phyloP scores from a whole-genome alignment of 768 basidiomycete genomes.

The Pisolithus sp. region DNA sequence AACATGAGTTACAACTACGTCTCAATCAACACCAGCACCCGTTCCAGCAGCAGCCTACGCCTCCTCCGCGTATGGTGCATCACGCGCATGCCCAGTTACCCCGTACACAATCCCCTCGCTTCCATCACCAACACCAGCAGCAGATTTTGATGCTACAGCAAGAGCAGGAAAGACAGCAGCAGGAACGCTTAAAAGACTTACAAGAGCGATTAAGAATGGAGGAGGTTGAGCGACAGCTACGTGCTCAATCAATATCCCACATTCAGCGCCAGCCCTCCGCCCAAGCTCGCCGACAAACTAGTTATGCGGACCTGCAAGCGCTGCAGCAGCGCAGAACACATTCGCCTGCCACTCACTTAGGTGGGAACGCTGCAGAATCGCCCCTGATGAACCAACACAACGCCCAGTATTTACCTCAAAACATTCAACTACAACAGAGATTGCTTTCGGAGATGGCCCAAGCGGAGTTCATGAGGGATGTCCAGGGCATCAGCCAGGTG shows the following conservation, averaged over 20 bases:
- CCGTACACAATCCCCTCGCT: conserved; percentile 71
- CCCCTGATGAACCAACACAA: conserved; percentile 44
- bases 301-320: conserved; percentile 45
- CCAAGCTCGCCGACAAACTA: conserved; percentile 34
- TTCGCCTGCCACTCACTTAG: conserved; percentile 35
- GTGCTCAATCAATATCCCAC: conserved; percentile 46
- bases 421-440: conserved; percentile 67
- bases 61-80: conserved; percentile 64
- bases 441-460: conserved; percentile 73
- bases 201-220: conserved; percentile 62
- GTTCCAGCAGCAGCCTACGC: conserved; percentile 38
- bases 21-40: conserved; percentile 42
- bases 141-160: conserved; percentile 64
- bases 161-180: conserved; percentile 56
- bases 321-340: conserved; percentile 48
- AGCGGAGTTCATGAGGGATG: conserved; percentile 57
- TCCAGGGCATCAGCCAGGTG: conserved; percentile 52
- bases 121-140: conserved; percentile 68
- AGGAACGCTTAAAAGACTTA: conserved; percentile 50
- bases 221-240: conserved; percentile 59
- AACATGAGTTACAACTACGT: conserved; percentile 34
- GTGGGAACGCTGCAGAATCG: conserved; percentile 24
- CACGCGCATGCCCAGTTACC: conserved; percentile 32
- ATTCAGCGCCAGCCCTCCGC: conserved; percentile 35
- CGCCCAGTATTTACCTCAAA: conserved; percentile 51